Evolutionary conservation across 331 rosid species (phyloP), one percentile per base, ranked within the genome.

Genomic region (Arachis monticola): DNA sequence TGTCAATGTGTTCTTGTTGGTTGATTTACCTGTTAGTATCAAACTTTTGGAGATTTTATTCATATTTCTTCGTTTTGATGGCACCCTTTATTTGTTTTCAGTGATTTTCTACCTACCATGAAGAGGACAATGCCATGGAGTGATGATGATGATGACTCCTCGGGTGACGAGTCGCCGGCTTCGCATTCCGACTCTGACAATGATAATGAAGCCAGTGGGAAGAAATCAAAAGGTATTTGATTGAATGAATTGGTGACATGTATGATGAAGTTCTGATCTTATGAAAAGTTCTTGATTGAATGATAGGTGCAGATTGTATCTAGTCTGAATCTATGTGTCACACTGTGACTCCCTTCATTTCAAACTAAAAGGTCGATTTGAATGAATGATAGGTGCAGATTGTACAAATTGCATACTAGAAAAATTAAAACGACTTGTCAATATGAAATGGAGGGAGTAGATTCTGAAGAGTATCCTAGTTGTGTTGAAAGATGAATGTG

Each of bases 91-190:
- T 22, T 22, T 70, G 48, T 48, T 64, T 32, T 30, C 61, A 81
- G 79, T 63, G 13, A 48, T 63, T 65, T 51, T 51, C 4, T 69
- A 13, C 65, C 7, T 22, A 82, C 55, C 10, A 95, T 95, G 99
- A 92, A 95, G 89, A 90, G 97, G 80, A 56, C 87, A 56, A 80
- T 86, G 80, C 89, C 92, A 27, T 92, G 97, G 97, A 89, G 84
- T 73, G 93, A 86, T 67, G 87, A 82, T 74, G 87, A 83, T 9
- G 92, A 88, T 27, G 87, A 83, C 42, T 86, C 91, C 2, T 87
- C 87, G 5, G 72, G 83, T 0, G 82, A 83, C 38, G 91, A 85
- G 44, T 90, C 92, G 1, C 82, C 91, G 2, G 73, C 85, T 75
- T 72, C 79, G 32, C 78, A 69, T 77, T 82, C 96, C 13, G 90